These are phyloP conservation scores for Lagerstroemia speciosa DNA, from an alignment of 345 rosid species.

Conservation along the genomic window DNA sequence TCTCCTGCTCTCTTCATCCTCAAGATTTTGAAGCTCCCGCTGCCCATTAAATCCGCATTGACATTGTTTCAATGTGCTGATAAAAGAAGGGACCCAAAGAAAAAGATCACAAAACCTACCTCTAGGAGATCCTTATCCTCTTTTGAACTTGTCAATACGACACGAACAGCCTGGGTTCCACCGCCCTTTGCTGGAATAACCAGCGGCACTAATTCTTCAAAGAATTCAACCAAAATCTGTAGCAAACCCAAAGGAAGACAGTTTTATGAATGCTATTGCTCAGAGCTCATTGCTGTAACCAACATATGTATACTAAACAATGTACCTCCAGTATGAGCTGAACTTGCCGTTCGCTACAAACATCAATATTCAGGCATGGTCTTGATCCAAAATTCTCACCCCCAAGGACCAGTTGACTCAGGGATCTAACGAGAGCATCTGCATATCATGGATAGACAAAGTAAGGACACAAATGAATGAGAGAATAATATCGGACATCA, in stretches of 20 bases:
- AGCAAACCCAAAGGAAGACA: neutral
- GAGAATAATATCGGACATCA: neutral
- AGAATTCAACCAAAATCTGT: constrained; percentile 59
- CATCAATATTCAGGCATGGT: constrained; percentile 67
- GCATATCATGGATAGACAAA: constrained; percentile 15
- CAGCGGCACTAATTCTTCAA: constrained; percentile 62
- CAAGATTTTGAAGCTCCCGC: constrained; percentile 57
- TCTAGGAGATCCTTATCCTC: constrained; percentile 58
- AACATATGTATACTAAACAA: constrained; percentile 5
- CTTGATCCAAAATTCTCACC: constrained; percentile 56
- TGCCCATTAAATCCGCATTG: constrained; percentile 25
- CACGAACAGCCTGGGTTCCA: constrained; percentile 62
- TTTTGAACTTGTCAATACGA: constrained; percentile 58
- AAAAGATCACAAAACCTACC: constrained; percentile 29
- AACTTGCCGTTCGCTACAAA: constrained; percentile 78
- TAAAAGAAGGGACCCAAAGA: neutral
- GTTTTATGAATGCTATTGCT: constrained; percentile 2
- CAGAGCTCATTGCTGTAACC: neutral
- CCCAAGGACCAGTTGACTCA: constrained; percentile 48
- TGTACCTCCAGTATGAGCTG: constrained; percentile 63
- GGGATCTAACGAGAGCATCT: constrained; percentile 50
- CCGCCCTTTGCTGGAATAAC: constrained; percentile 61
- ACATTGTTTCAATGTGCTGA: constrained; percentile 10
- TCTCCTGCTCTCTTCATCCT: constrained; percentile 53
- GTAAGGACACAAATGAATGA: constrained; percentile 6